These are phyloP conservation scores for Metrosideros polymorpha DNA, from an alignment of 441 rosid genomes.

Conservation along the genomic window DNA sequence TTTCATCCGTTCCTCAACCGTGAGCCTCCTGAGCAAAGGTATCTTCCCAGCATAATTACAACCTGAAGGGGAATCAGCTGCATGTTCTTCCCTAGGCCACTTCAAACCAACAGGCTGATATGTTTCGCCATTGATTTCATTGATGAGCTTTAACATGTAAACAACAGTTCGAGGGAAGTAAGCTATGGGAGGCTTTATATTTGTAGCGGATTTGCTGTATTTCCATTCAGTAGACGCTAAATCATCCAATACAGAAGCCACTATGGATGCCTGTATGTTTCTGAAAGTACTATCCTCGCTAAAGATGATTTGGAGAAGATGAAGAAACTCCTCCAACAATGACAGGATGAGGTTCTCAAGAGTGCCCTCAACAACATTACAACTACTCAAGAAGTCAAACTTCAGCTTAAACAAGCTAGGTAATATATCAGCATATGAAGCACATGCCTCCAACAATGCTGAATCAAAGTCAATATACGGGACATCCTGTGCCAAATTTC, in stretches of 20 bases:
- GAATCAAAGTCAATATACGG: conserved; percentile 61
- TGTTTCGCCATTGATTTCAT: conserved; percentile 63
- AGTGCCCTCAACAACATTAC: conserved; percentile 59
- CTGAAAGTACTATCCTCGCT: conserved; percentile 52
- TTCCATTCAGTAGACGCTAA: conserved; percentile 81
- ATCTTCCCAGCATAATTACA: conserved; percentile 48
- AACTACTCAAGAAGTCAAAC: conserved; percentile 58
- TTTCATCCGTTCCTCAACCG: conserved; percentile 54
- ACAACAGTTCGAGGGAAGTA: conserved; percentile 78
- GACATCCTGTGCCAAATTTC: conserved; percentile 49
- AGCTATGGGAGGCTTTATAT: conserved; percentile 55
- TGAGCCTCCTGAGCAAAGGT: conserved; percentile 62
- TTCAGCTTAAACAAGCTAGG: conserved; percentile 52
- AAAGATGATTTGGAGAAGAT: conserved; percentile 67
- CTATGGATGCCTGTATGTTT: conserved; percentile 73
- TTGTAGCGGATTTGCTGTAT: conserved; percentile 45
- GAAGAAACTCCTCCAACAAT: conserved; percentile 85
- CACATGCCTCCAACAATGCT: conserved; percentile 68
- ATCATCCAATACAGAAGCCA: conserved; percentile 65
- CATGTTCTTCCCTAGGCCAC: conserved; percentile 33
- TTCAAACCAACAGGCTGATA: conserved; percentile 44
- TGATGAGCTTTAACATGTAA: conserved; percentile 58
- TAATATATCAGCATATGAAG: conserved; percentile 55
- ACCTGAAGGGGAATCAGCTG: conserved; percentile 40
- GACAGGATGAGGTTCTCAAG: conserved; percentile 66